Evolutionary conservation across 805 yeast genomes (phyloP), one percentile per base, ranked within the genome.

Genomic region (Sugiyamaella lignohabitans): DNA sequence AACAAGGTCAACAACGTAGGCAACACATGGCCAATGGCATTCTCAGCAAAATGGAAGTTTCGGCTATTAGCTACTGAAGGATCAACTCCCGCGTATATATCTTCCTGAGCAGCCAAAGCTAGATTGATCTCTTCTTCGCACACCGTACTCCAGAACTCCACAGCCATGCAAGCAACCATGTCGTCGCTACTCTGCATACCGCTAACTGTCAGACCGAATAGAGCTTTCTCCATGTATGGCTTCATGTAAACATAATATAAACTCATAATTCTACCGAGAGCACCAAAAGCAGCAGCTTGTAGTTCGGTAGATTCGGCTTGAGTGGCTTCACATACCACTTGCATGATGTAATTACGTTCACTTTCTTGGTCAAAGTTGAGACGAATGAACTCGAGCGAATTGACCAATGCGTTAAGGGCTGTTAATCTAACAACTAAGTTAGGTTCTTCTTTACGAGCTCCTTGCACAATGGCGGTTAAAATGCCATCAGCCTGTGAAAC

Each of bases 81-180:
- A 46, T 73, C 74, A 39, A 43, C 43, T 32, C 48, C 52, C 36
- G n/a, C 32, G 8, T 39, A 48, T 35, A 38, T 53, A 11, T 45
- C 57, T 49, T 78, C 66, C 16, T 84, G 78, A 50, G 86, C 80
- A 53, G 87, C 96, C 53, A 85, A 74, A 8, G 8, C 11, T 27
- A 27, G 14, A 27, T 27, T 27, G 14, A 8, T 27, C 67, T 93
- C 98, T 62, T 84, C 96, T 70, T 93, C 98, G 71, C 98, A 89
- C n/a, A 93, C 93, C n/a, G 98, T 87, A 50, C 91, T 81, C 98
- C 98, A 93, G 65, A 93, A 91, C 69, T 93, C 98, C 48, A 93
- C 93, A 24, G 98, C 97, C 97, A 91, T 89, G 62, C 97, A 87
- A 1, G 96, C 84, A 24, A 93, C 98, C 58, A 78, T 78, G 59